Evolutionary conservation across 371 early-diverging fungal species (phyloP), one percentile per base, ranked within the genome.

Genomic region (Synchytrium microbalum): DNA sequence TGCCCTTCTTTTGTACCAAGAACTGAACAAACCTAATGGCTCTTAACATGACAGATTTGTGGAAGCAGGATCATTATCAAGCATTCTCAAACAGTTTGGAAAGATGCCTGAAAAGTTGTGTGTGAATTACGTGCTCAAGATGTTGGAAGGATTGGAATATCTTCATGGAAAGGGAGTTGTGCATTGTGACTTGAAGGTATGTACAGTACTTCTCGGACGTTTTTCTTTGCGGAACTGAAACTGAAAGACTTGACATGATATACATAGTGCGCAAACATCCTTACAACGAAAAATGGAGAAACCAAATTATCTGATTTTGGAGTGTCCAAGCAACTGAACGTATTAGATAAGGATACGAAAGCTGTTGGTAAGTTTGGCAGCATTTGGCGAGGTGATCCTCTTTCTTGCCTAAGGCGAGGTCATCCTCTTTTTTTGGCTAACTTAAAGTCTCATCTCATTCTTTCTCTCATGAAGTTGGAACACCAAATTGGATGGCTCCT

Each of bases 291-390:
- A 67, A 85, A 90, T 59, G 95, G 95, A 19, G 80, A 85, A 38
- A 91, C 93, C 56, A 98, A 98, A 79, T 97, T 99, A 32, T 89
- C 95, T 1, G 99, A 99, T 75, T 99, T 99, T 86, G 99, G 99
- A 16, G 91, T 99, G 38, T 93, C 98, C 2, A 98, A 99, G 75
- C 92, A 93, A 68, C 66, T 75, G 26, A 66, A 55, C 54, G 63
- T 55, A 3, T 54, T 75, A 61, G 75, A 74, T 23, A 64, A 68
- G 38, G 65, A 72, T 19, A 57, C 32, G 3, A 29, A 33, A 23
- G 56, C 63, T 62, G 58, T 72, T 64, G 67, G 63, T 72, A 59
- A 26, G 64, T 53, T 16, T 10, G 26, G 2, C 33, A 2, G 3
- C 55, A 25, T n/a, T n/a, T n/a, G n/a, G n/a, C n/a, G n/a, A n/a